Evolutionary conservation across 345 rosid species (phyloP), one percentile per base, ranked within the genome.

Genomic region (Atalantia buxifolia): DNA sequence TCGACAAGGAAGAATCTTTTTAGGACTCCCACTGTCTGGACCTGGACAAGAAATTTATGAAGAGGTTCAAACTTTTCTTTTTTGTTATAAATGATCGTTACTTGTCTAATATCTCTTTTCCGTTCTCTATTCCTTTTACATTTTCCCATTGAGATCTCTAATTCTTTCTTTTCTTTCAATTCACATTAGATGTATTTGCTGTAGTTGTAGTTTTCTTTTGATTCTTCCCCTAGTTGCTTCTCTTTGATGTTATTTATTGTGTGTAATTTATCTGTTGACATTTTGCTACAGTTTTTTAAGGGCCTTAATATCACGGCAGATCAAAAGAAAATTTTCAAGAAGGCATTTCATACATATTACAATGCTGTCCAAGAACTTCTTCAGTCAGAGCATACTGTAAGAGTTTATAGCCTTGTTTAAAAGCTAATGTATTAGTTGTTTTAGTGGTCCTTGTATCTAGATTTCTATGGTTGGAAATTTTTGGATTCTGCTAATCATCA

Each of bases 1-100:
- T 86, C 88, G 97, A 63, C 99, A 97, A 93, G 99, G 96, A 69
- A 90, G 98, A 88, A 85, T 91, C 59, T 94, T 97, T 82, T 79
- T 94, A 57, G 99, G 98, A 61, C 93, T 97, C 81, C 90, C 98
- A n/a, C 85, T 87, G 6, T 90, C 98, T 81, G 96, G 96, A 77
- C 99, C 98, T 81, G 96, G 94, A 74, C 99, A 83, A 78, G 98
- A 97, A 81, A 75, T 86, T 76, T 84, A 86, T 63, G 98, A 93
- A 85, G 98, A 97, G 92, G 99, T 97, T 35, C 48, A 81, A 70
- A 77, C 3, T 40, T 27, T 61, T 65, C 61, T 67, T 61, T 42
- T 65, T 61, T 59, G n/a, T 66, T 45, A 72, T 79, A 30, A 28
- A 36, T 64, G n/a, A 22, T n/a, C 14, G 6, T 25, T 68, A 30